Evolutionary conservation across 345 rosid species (phyloP).

Genomic region (Citrus inodora): DNA sequence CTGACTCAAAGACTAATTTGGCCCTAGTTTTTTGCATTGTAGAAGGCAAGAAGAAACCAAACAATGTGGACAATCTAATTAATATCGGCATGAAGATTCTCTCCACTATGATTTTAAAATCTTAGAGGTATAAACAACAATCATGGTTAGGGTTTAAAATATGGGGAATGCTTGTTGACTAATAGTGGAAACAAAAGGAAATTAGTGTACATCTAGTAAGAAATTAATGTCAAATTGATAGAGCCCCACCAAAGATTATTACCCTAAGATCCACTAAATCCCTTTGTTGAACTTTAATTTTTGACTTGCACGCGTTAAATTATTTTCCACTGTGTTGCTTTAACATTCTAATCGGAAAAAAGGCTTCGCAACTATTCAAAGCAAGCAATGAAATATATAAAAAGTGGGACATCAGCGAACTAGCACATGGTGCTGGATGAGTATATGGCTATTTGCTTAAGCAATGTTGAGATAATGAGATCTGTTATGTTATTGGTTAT

Average conservation of each 20-base stretch:
- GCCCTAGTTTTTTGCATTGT: neutral
- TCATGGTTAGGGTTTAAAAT: conserved; percentile 25
- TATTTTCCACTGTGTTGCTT: neutral
- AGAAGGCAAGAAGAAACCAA: conserved; percentile 7
- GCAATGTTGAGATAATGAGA: conserved; percentile 7
- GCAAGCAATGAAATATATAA: conserved; percentile 8
- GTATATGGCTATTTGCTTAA: conserved; percentile 8
- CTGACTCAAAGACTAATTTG: neutral
- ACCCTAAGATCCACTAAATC: conserved; percentile 18
- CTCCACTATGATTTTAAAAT: conserved; percentile 14
- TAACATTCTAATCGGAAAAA: neutral
- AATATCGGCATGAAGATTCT: conserved; percentile 13
- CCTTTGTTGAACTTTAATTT: neutral
- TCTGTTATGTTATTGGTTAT: conserved; percentile 8
- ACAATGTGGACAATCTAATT: conserved; percentile 20
- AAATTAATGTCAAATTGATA: conserved; percentile 29
- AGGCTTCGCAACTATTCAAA: neutral
- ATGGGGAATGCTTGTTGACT: conserved; percentile 13
- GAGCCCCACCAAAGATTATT: conserved; percentile 19
- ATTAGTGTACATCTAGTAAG: conserved; percentile 43
- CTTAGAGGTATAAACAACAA: conserved; percentile 3
- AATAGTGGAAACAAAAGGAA: conserved; percentile 7
- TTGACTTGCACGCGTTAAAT: neutral
- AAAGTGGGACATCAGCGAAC: neutral
- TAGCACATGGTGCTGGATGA: neutral